Evolutionary conservation across 148 eudicot genomes (phyloP).

Genomic region (Nyssa sinensis): DNA sequence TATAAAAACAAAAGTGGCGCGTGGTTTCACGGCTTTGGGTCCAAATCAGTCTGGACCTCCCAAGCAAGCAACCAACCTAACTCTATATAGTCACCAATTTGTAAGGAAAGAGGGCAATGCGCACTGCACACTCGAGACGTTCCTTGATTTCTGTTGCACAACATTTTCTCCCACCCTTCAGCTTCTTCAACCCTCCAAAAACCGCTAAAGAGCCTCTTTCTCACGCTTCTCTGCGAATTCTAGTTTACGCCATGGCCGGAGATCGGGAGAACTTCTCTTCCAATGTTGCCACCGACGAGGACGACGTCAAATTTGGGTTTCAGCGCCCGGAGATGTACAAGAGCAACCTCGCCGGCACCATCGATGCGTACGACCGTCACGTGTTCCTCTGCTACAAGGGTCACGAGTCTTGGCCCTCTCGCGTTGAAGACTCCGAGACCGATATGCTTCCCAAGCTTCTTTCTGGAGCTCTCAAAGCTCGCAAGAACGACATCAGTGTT

Average conservation of each 20-base stretch:
- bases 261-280: conserved; percentile 17
- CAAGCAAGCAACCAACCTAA: background rate
- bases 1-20: too few relatives aligned
- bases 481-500: conserved; percentile 48
- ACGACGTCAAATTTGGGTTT: conserved; percentile 54
- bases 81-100: background rate
- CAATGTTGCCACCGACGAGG: conserved; percentile 27
- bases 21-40: too few relatives aligned
- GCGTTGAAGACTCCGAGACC: conserved; percentile 57
- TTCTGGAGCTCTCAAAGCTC: conserved; percentile 50
- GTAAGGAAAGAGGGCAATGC: conserved; percentile 1
- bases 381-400: conserved; percentile 68
- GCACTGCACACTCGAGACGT: background rate
- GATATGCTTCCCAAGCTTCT: conserved; percentile 75
- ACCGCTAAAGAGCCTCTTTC: conserved; percentile 1
- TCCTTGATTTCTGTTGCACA: background rate
- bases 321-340: conserved; percentile 66
- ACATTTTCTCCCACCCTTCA: background rate
- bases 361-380: conserved; percentile 62
- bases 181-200: background rate
- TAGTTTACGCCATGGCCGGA: conserved; percentile 31
- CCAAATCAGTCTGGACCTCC: background rate
- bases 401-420: conserved; percentile 62
- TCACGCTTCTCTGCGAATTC: background rate
- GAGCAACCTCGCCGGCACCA: conserved; percentile 46